Evolutionary conservation across 148 eudicot species (phyloP), one percentile per base, ranked within the genome.

Genomic region (Dianthus caryophyllus): DNA sequence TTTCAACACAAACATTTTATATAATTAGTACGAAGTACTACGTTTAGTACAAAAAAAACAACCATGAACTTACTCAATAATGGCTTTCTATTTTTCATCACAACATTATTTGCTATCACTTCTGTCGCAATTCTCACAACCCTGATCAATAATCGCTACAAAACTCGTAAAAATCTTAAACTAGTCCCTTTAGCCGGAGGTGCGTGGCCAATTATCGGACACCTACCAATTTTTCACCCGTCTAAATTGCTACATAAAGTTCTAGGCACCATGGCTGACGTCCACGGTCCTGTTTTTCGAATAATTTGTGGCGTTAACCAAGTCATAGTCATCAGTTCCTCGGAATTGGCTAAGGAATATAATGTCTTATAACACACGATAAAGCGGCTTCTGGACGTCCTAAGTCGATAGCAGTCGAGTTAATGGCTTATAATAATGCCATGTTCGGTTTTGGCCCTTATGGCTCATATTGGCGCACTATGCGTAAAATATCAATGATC

Each of bases 261-360:
- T 17, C 30, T 81, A 8, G 78, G 51, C 20, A 16, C 58, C 15
- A 30, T 77, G 62, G 82, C 85, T 10, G 84, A 82, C 24, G 68
- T 43, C 22, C 39, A 72, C 14, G 88, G 88, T 6, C 80, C 80
- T 0, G 69, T 84, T n/a, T 79, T 76, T 67, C 64, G 49, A 6
- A 56, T 84, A 52, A 66, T 39, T 22, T 68, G 80, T 0, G 89
- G 86, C 0, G 30, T 76, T 4, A 73, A 68, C n/a, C 70, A 39
- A 36, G 79, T 55, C n/a, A 7, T 85, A 16, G 81, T 85, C 25
- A 70, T 82, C 9, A 85, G 78, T 36, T 78, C 67, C 26, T 74
- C 76, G 72, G 81, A 85, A 20, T 36, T 75, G 33, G 86, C 82
- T 20, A 71, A 71, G 48, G 86, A 85, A 27, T 79, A 79, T 57